These are phyloP conservation scores for Epichloe coenophiala DNA, from an alignment of 2,329 filamentous ascomycete genomes.

Conservation along the genomic window DNA sequence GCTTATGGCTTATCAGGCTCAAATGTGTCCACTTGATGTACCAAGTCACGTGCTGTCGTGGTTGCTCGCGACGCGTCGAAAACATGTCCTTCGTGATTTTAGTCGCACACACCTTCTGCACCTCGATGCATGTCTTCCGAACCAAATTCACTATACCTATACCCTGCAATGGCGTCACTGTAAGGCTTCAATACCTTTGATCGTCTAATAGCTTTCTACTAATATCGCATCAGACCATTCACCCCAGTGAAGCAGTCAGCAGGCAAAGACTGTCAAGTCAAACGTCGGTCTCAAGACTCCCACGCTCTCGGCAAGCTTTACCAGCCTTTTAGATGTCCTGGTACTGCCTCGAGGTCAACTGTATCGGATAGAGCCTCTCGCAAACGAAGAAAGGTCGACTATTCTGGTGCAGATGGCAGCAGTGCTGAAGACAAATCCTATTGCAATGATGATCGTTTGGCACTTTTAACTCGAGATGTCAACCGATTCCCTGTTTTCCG, in stretches of 20 bases:
- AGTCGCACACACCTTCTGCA: neutral
- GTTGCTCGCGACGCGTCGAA: neutral
- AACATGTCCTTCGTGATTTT: neutral
- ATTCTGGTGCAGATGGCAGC: slow-evolving; percentile 66
- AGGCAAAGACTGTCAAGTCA: neutral
- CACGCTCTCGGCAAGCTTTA: slow-evolving; percentile 15
- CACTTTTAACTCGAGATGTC: slow-evolving; percentile 69
- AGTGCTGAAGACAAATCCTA: slow-evolving; percentile 62
- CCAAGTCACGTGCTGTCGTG: slow-evolving; percentile 2
- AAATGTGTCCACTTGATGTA: too few species aligned
- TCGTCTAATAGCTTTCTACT: neutral
- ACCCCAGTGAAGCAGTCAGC: neutral
- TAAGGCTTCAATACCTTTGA: neutral
- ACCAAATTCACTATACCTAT: neutral
- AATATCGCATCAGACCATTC: neutral
- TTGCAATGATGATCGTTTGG: slow-evolving; percentile 74
- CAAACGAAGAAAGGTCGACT: slow-evolving; percentile 82
- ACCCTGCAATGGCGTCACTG: neutral
- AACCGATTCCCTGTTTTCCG: slow-evolving; percentile 87
- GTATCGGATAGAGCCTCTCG: slow-evolving; percentile 65
- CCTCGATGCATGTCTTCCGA: neutral
- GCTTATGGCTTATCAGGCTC: too few species aligned
- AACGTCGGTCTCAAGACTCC: slow-evolving; percentile 2
- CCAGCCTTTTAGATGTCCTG: slow-evolving; percentile 88
- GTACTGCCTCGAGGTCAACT: slow-evolving; percentile 56